Evolutionary conservation across 2,329 filamentous ascomycete genomes (phyloP), one percentile per base, ranked within the genome.

Genomic region (Bimuria novae-zelandiae): DNA sequence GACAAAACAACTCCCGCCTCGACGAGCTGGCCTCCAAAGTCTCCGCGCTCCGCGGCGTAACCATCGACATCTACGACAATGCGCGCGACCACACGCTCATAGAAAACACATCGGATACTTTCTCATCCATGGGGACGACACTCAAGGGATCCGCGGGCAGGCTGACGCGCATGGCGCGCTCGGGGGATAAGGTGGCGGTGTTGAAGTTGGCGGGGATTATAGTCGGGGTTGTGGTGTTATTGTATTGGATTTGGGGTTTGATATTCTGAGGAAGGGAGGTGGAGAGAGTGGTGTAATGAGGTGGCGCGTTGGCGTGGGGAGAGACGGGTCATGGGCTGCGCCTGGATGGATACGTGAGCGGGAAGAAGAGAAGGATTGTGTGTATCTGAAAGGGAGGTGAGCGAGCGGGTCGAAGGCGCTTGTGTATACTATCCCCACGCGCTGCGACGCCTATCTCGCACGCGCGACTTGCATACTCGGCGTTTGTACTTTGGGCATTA

Each of bases 21-120:
- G 88, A 93, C 68, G 92, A 96, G 73, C 88, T 99, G 32, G 89
- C 89, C 14, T 84, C 86, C 61, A 99, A 99, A 79, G 92, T 97
- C 50, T 90, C 90, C 16, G 91, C 92, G 47, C 84, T 99, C 59
- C 91, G 93, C 69, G 90, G 89, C 75, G 91, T 99, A 45, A 99
- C 94, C 36, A 86, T 97, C 61, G 92, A 99, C 79, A 99, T 99
- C 69, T 97, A 97, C 82, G 92, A 97, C 77, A 92, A 94, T 73
- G 94, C 94, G 44, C 86, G 91, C 53, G 85, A 90, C 65, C 93
- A 97, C 67, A 85, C 89, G 61, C 84, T 96, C 59, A 89, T 99
- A 62, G 91, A 99, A 76, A 87, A 85, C 68, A 93, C 90, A 89
- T 88, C 83, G 73, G 92, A 97, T 63, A 94, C 92, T 21, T 97